Base-by-base conservation (phyloP, 2,329 filamentous ascomycete species). In the Neopestalotiopsis sp. region DNA sequence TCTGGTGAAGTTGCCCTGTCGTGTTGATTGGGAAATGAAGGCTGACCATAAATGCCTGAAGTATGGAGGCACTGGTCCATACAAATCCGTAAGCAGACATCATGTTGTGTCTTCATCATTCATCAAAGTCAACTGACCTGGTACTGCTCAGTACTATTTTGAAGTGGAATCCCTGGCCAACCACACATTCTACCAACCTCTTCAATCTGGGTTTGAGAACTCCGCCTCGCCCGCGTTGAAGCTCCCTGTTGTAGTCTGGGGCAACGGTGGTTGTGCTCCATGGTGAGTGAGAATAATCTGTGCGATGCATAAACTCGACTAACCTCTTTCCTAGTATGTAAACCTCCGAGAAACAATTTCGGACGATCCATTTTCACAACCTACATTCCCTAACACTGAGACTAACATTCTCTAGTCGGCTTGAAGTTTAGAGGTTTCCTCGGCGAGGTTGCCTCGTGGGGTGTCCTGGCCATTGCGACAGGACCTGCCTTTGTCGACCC, bases 171-270 rank as follows among this genome's bases (percentile, higher is more conserved):
- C 45, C n/a, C 45, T 52, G 6, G 45, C n/a, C 7, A 52, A 52
- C 45, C 45, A 52, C 17, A 52, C 45, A 3, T 52, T 52, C 45
- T 52, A 52, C 3, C 45, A 52, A 20, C 45, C 45, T 52, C 45
- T 52, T 20, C 45, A 52, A 20, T 52, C 45, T 52, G 45, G 45
- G n/a, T 10, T 52, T 9, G 45, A n/a, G n/a, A 38, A 10, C 34
- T 20, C 45, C 6, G 17, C 45, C 2, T 52, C 45, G 17, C 45
- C 45, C n/a, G 6, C 45, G 3, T 52, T 20, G 45, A 72, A 67
- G 28, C 70, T 78, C 20, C 76, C 76, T 30, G 72, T 77, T 40
- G 61, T 78, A n/a, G 69, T 78, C 32, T 78, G 75, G 75, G 76
- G 76, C 60, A 77, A 78, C 69, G 74, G 75, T 62, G 76, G 67